These are phyloP conservation scores for Yamadazyma diddensiae DNA, from an alignment of 1,139 yeast genomes.

Conservation along the genomic window DNA sequence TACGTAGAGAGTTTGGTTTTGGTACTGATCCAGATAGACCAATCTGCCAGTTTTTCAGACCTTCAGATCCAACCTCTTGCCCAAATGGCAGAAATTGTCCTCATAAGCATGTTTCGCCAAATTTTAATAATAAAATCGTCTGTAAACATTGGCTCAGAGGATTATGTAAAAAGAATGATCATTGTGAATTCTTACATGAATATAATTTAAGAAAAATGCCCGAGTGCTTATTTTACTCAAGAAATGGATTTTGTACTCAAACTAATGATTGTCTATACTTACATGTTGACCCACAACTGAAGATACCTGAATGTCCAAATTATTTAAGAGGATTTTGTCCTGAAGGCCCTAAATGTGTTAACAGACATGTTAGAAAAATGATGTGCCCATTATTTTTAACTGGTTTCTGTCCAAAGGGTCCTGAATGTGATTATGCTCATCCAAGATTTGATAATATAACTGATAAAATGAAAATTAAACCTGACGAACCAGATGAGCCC, in stretches of 20 bases:
- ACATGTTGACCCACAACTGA: constrained; percentile 86
- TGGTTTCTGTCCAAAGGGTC: constrained; percentile 89
- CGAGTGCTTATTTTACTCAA: constrained; percentile 84
- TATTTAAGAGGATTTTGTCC: constrained; percentile 90
- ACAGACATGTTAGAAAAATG: constrained; percentile 74
- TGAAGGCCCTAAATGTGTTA: constrained; percentile 83
- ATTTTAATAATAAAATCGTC: constrained; percentile 78
- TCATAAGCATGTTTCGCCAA: constrained; percentile 81
- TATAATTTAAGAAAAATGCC: constrained; percentile 95
- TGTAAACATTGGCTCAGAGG: constrained; percentile 99
- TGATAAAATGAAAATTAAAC: constrained; percentile 48
- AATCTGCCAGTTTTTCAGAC: constrained; percentile 70
- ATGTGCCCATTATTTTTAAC: constrained; percentile 82
- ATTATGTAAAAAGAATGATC: constrained; percentile 92
- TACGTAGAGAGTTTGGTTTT: constrained; percentile 75
- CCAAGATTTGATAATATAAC: constrained; percentile 53
- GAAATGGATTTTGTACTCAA: constrained; percentile 92
- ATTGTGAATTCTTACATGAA: constrained; percentile 95
- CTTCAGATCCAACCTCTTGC: constrained; percentile 65
- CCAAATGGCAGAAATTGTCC: constrained; percentile 86
- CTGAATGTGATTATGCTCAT: constrained; percentile 57
- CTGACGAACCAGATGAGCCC: constrained; percentile 31
- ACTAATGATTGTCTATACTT: constrained; percentile 91
- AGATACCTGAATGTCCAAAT: constrained; percentile 82
- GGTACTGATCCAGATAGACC: constrained; percentile 91